These are phyloP conservation scores for Cyclotella distinguenda DNA, from an alignment of 108 stramenopile genomes.

Conservation along the genomic window DNA sequence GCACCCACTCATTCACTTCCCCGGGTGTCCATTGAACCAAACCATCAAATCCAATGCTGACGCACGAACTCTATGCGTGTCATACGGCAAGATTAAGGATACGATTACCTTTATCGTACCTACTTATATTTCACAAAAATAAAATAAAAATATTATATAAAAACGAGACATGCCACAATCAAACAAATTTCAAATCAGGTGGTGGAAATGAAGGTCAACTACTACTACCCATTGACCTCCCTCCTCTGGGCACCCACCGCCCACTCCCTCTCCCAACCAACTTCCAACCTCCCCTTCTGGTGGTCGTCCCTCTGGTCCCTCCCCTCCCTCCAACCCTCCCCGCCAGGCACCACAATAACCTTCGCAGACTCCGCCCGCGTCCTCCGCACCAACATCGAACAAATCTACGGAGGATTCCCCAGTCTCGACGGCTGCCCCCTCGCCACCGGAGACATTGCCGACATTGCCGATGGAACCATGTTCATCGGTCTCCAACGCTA, in stretches of 20 bases:
- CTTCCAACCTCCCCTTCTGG: slow-evolving; percentile 79
- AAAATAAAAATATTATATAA: no score
- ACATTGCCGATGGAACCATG: slow-evolving; percentile 91
- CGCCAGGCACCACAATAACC: slow-evolving; percentile 64
- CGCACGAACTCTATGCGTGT: no score
- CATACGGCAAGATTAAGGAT: no score
- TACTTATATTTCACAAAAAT: no score
- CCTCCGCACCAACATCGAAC: slow-evolving; percentile 88
- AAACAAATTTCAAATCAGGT: no score
- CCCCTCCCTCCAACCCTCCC: slow-evolving; percentile 58
- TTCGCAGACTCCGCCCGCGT: slow-evolving; percentile 86
- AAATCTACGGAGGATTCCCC: slow-evolving; percentile 95
- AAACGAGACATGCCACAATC: no score
- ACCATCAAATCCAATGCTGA: no score
- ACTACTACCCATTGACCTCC: not conserved
- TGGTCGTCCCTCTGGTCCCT: slow-evolving; percentile 87
- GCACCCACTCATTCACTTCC: no score
- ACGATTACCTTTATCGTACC: no score
- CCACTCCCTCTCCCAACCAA: not conserved
- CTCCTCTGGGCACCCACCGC: not conserved
- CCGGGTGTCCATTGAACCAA: no score
- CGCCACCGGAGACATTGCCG: slow-evolving; percentile 89
- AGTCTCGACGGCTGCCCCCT: slow-evolving; percentile 86
- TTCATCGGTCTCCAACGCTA: slow-evolving; percentile 93
- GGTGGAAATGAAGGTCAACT: no score